Conservation (phyloP, 2,329 filamentous ascomycete genomes). For the Cladophialophora psammophila region DNA sequence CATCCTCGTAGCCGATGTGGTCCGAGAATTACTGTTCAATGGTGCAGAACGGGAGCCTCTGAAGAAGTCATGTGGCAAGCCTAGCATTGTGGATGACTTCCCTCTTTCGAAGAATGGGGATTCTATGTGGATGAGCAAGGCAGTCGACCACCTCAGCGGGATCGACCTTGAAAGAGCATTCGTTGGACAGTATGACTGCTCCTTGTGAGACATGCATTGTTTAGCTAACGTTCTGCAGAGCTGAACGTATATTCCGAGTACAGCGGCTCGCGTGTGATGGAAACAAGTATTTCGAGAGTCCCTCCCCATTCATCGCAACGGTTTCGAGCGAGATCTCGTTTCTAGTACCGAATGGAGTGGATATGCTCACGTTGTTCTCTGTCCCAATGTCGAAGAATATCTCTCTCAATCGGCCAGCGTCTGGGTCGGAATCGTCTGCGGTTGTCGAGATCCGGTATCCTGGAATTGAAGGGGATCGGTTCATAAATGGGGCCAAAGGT, state of each 20-base stretch:
- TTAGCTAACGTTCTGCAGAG: conserved; percentile 14
- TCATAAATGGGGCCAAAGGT: conserved; percentile 26
- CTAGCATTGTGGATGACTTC: conserved; percentile 17
- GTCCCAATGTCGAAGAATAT: conserved; percentile 19
- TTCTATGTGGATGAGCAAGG: conserved; percentile 26
- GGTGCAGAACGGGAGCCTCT: conserved; percentile 20
- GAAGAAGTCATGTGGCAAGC: not conserved
- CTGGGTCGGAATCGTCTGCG: conserved; percentile 19
- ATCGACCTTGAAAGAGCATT: conserved; percentile 13
- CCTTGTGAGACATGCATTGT: not conserved
- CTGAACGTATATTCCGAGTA: conserved; percentile 23
- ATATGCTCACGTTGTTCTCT: conserved; percentile 24
- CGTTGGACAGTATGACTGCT: conserved; percentile 9
- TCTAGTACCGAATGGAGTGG: conserved; percentile 17
- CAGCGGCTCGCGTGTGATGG: conserved; percentile 20
- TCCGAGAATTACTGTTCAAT: conserved; percentile 29
- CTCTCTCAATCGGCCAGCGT: conserved; percentile 9
- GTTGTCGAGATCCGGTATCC: conserved; percentile 25
- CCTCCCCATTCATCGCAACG: conserved; percentile 17
- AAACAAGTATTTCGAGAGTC: conserved; percentile 11
- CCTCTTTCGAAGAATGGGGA: conserved; percentile 15
- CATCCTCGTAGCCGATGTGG: conserved; percentile 35
- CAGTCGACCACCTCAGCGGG: conserved; percentile 26
- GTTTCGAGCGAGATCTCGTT: conserved; percentile 24
- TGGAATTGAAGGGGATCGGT: conserved; percentile 21